Base-by-base conservation (phyloP, 148 eudicot genomes). In the Heliosperma pusillum region DNA sequence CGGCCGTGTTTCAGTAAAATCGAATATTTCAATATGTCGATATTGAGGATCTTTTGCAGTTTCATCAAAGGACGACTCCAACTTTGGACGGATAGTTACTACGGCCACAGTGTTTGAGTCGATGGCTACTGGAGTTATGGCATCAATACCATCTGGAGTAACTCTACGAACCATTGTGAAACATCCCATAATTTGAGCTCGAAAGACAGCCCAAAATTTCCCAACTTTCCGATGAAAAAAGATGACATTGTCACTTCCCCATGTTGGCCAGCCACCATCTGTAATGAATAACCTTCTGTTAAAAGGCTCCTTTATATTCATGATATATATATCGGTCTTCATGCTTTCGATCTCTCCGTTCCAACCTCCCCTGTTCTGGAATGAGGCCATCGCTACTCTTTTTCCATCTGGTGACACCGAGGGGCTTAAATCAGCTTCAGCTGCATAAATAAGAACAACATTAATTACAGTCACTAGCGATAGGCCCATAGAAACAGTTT, bases 1-100 rank as follows among this genome's bases (percentile, higher is more conserved):
- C 9, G 7, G 8, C 45, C 36, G 3, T 13, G 7, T 19, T 26
- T 6, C 3, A 22, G 33, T 22, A 1, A 24, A 0, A 17, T 42
- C 1, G 7, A 76, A 76, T 7, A 76, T 60, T 33, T 76, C 78
- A 24, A 76, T 76, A 15, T 75, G 78, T 8, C 78, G 65, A 56
- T 66, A 67, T 40, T 75, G 78, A 2, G 30, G 30, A 29, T 29
- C 30, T 29, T 29, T 29, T 29, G 30, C 3, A 29, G 9, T 50
- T 63, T 42, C 30, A 6, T 10, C 13, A 10, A 11, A 22, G 2
- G 9, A 19, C 12, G 20, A 29, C 5, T 7, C 10, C 20, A 57
- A 60, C 45, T 47, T 30, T 13, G 61, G 5, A 16, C 74, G 74
- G 1, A 77, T 70, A 30, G 80, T 77, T 10, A 74, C 80, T 3